Percentiles rank a stretch among this genome's conserved stretches.
Conservation (phyloP, 1,284 basidiomycete genomes). For the Inonotus hispidus region DNA sequence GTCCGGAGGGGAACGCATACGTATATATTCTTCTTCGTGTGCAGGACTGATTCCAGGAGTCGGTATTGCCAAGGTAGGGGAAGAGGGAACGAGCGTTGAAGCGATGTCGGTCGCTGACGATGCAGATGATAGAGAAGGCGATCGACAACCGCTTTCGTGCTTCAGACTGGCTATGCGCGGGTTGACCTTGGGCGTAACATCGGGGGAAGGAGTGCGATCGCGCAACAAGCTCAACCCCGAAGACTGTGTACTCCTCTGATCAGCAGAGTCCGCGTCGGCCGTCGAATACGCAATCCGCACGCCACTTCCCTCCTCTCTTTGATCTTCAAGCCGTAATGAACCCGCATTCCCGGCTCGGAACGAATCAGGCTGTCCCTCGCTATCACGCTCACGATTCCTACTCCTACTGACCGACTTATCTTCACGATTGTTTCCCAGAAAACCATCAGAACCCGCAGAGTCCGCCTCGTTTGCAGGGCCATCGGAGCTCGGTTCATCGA, state of each 20-base stretch:
- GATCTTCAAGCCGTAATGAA: neutral
- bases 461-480: slow-evolving; percentile 45
- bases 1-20: slow-evolving; percentile 10
- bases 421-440: neutral
- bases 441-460: slow-evolving; percentile 54
- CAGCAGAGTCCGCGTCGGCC: neutral
- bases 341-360: neutral
- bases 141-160: neutral
- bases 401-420: neutral
- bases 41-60: slow-evolving; percentile 11
- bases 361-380: neutral
- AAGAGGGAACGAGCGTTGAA: neutral
- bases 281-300: slow-evolving; percentile 1
- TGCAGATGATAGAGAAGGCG: slow-evolving; percentile 10
- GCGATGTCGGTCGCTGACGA: neutral
- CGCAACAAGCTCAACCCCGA: neutral
- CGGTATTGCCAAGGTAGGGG: slow-evolving; percentile 16
- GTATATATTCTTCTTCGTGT: slow-evolving; percentile 1
- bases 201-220: slow-evolving; percentile 14
- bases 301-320: neutral
- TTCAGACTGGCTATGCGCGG: slow-evolving; percentile 15
- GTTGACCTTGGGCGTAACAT: slow-evolving; percentile 11
- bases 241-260: neutral
- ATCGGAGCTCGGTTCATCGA: slow-evolving; percentile 27
- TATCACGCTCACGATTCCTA: neutral